A percentile compares a stretch with the other conserved stretches of the same genome.
Conservation (phyloP, 805 yeast species). For the Vanderwaltozyma tropicalis region DNA sequence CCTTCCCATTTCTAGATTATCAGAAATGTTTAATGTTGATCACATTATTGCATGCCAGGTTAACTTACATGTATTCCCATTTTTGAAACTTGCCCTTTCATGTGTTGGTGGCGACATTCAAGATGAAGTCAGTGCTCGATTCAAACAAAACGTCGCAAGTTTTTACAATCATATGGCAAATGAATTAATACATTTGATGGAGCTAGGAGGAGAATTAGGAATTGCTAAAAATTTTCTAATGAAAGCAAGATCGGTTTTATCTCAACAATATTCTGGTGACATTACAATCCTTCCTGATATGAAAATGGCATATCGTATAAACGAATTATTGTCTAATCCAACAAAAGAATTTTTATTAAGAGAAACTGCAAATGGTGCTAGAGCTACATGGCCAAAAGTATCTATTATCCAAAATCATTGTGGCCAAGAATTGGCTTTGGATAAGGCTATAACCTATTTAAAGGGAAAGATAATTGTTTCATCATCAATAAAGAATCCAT, state of each 20-base stretch:
- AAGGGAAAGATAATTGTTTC: conserved; percentile 48
- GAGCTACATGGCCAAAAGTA: conserved; percentile 87
- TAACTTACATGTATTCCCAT: conserved; percentile 88
- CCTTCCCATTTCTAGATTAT: conserved; percentile 73
- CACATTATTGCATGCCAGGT: conserved; percentile 96
- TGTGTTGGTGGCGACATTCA: conserved; percentile 63
- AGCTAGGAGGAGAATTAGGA: conserved; percentile 67
- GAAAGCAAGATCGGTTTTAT: conserved; percentile 59
- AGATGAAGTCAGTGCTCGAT: conserved; percentile 43
- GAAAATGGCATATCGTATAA: conserved; percentile 42
- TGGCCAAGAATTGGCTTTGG: conserved; percentile 79
- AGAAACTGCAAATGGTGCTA: conserved; percentile 61
- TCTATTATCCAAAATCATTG: conserved; percentile 81
- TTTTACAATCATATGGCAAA: conserved; percentile 49
- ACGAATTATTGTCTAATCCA: conserved; percentile 66
- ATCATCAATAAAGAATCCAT: conserved; percentile 19
- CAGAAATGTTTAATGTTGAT: conserved; percentile 94
- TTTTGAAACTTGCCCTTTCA: conserved; percentile 54
- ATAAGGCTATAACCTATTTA: conserved; percentile 55
- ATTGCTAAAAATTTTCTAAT: conserved; percentile 63
- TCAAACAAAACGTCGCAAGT: conserved; percentile 42
- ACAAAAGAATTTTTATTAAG: conserved; percentile 61
- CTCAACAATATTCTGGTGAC: conserved; percentile 87
- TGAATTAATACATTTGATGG: conserved; percentile 69
- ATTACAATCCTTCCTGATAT: conserved; percentile 81